phyloP scores from a whole-genome alignment of 2,329 filamentous ascomycete genomes.

The Paraphoma chrysanthemicola region DNA sequence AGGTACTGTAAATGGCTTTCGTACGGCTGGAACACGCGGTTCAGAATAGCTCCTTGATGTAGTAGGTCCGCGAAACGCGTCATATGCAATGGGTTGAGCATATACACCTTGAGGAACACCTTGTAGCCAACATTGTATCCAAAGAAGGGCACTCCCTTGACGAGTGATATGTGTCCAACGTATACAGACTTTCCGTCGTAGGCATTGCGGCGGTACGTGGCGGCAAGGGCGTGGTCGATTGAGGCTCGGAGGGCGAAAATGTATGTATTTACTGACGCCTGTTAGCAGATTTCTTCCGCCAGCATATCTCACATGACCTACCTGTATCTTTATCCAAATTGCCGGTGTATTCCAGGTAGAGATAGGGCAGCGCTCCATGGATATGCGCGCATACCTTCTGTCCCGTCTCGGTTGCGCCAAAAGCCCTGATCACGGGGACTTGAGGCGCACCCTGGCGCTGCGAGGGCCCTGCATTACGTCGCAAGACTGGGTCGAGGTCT shows the following conservation, averaged over 20 bases:
- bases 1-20: constrained; percentile 93
- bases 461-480: constrained; percentile 64
- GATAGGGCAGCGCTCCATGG: constrained; percentile 92
- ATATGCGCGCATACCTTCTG: constrained; percentile 97
- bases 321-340: constrained; percentile 71
- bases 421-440: constrained; percentile 86
- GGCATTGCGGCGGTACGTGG: constrained; percentile 81
- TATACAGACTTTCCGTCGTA: constrained; percentile 73
- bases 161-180: constrained; percentile 87
- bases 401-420: constrained; percentile 91
- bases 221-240: constrained; percentile 87
- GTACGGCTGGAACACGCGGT: constrained; percentile 84
- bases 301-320: constrained; percentile 49
- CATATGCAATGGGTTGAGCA: constrained; percentile 87
- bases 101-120: constrained; percentile 92
- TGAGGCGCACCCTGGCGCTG: constrained; percentile 70
- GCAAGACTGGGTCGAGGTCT: constrained; percentile 79
- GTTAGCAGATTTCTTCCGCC: constrained; percentile 14
- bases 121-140: constrained; percentile 93
- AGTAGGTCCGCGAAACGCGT: constrained; percentile 87
- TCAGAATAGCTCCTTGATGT: constrained; percentile 86
- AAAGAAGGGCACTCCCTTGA: constrained; percentile 95
- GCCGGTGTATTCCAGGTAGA: constrained; percentile 88
- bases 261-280: constrained; percentile 70
- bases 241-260: constrained; percentile 81